Evolutionary conservation across 805 yeast genomes (phyloP), one percentile per base, ranked within the genome.

Genomic region (Metschnikowia borealis): DNA sequence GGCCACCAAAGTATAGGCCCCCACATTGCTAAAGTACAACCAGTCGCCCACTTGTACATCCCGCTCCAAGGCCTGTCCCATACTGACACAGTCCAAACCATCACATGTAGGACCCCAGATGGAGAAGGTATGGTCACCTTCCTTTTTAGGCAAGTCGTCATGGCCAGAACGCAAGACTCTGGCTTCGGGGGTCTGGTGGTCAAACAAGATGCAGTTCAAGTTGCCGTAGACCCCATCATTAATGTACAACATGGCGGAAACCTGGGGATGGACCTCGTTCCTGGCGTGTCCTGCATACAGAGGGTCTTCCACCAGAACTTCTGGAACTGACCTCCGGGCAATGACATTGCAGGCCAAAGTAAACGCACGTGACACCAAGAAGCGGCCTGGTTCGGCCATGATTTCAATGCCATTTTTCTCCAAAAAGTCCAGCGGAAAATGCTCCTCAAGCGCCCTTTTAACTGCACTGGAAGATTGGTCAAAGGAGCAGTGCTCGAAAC

Each of bases 51-150:
- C 85, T 18, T 75, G 73, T 40, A 89, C 82, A 37, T 82, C 81
- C 48, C 78, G 74, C 17, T 83, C 74, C 61, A 92, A 73, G 34
- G 58, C 59, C 52, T 81, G 72, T 35, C 71, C 74, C 43, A 73
- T 66, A 17, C 86, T 66, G 51, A 92, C 81, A 66, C 96, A 86
- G 67, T 92, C 99, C 55, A 92, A 75, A 3, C 97, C 97, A 69
- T 92, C 99, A 71, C 99, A 92, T 17, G 98, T 92, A 41, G 98
- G 99, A 5, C 99, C 99, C 99, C 99, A 92, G 53, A 94, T 78
- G 3, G 96, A 87, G 47, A 79, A 85, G 40, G 66, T 66, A 55
- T 66, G 61, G 38, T 40, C 36, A n/a, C 31, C 66, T 64, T 52
- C 53, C 53, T 54, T 50, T 46, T 31, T 66, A 73, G 18, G n/a